Evolutionary conservation across 257 asterid species (phyloP).

Genomic region (Nicotiana otophora): DNA sequence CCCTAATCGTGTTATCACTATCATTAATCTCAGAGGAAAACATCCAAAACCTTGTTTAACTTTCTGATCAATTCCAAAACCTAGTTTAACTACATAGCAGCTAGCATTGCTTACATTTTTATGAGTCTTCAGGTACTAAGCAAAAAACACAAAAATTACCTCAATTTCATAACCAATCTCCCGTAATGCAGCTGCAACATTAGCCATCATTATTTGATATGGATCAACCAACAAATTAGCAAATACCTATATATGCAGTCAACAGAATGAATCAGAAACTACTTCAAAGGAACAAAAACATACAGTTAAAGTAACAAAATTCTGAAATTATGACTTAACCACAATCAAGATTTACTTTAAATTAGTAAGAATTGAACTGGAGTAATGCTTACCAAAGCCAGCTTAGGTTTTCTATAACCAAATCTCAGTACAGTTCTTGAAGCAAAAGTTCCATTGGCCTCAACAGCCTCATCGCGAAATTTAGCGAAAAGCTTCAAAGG

Average conservation of each 20-base stretch:
- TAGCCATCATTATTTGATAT: slow-evolving; percentile 77
- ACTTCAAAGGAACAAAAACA: background rate
- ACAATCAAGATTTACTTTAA: background rate
- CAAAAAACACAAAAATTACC: slow-evolving; percentile 36
- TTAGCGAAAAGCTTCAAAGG: slow-evolving; percentile 44
- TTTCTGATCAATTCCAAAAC: background rate
- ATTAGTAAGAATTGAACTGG: background rate
- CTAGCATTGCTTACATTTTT: background rate
- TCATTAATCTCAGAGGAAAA: background rate
- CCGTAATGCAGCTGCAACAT: slow-evolving; percentile 64
- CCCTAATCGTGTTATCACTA: background rate
- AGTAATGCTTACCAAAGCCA: slow-evolving; percentile 60
- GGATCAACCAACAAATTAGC: slow-evolving; percentile 74
- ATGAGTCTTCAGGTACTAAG: background rate
- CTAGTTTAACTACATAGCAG: background rate
- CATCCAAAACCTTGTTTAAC: background rate
- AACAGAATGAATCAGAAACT: background rate
- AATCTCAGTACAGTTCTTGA: slow-evolving; percentile 43
- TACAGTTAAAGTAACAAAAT: background rate
- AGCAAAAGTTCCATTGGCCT: slow-evolving; percentile 32
- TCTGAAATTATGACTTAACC: slow-evolving; percentile 5
- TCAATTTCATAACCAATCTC: slow-evolving; percentile 80
- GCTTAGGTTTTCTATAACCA: slow-evolving; percentile 61
- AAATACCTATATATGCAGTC: slow-evolving; percentile 56
- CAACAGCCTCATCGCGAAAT: slow-evolving; percentile 39